Conservation (phyloP, 768 basidiomycete species). For the Psilocybe cyanescens region DNA sequence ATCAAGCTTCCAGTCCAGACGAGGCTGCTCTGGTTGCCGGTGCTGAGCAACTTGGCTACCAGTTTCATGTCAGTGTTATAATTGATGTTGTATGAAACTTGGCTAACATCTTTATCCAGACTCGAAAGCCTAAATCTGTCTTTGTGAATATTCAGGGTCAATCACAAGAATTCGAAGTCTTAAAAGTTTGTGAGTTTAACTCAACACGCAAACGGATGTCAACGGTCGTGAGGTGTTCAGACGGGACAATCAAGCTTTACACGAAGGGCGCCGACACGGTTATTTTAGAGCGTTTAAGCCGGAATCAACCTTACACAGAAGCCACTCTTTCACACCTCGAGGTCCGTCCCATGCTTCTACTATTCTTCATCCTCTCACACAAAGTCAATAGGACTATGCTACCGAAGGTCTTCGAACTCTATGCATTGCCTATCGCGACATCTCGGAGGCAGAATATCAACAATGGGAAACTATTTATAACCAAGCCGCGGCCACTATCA, state of each 20-base stretch:
- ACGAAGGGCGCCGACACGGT: conserved; percentile 99
- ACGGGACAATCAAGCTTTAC: conserved; percentile 92
- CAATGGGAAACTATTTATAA: conserved; percentile 90
- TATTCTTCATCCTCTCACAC: conserved; percentile 11
- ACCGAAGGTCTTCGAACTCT: conserved; percentile 96
- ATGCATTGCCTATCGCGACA: conserved; percentile 94
- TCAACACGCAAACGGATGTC: conserved; percentile 99
- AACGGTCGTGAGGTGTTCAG: conserved; percentile 83
- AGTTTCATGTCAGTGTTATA: conserved; percentile 80
- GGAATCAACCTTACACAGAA: conserved; percentile 84
- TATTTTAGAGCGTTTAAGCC: conserved; percentile 90
- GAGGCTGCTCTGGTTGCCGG: conserved; percentile 96
- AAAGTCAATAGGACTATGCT: conserved; percentile 76
- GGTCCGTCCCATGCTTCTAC: conserved; percentile 43
- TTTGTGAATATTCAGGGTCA: conserved; percentile 82
- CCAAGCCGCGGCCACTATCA: conserved; percentile 93
- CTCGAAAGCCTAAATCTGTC: conserved; percentile 93
- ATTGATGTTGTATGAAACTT: neutral
- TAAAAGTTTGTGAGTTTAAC: conserved; percentile 99
- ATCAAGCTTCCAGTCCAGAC: conserved; percentile 97
- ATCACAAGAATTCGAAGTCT: conserved; percentile 80
- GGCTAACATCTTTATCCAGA: conserved; percentile 48
- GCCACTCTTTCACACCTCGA: conserved; percentile 90
- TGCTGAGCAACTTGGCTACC: conserved; percentile 89
- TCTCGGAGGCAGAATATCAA: conserved; percentile 87